Conservation (phyloP, 768 basidiomycete species). For the Termitomyces heimii region DNA sequence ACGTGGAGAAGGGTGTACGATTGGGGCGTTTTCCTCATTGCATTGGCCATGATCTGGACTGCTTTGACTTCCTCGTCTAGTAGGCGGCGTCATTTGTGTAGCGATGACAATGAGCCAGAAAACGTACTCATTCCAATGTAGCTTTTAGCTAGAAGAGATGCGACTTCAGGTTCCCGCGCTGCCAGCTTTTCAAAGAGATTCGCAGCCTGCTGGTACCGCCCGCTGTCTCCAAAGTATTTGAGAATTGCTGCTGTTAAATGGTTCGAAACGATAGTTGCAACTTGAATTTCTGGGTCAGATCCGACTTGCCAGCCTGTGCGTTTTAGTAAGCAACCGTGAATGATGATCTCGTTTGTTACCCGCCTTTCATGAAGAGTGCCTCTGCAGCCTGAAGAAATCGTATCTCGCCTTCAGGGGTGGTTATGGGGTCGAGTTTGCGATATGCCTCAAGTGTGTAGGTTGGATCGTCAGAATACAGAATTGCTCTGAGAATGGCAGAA, state of each 20-base stretch:
- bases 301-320: slow-evolving; percentile 92
- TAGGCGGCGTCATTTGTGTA: not conserved
- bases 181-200: slow-evolving; percentile 91
- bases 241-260: slow-evolving; percentile 92
- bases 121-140: slow-evolving; percentile 97
- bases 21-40: slow-evolving; percentile 81
- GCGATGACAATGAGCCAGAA: not conserved
- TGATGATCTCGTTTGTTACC: not conserved
- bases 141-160: slow-evolving; percentile 77
- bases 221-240: slow-evolving; percentile 96
- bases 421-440: slow-evolving; percentile 93
- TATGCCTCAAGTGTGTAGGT: slow-evolving; percentile 89
- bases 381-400: slow-evolving; percentile 91
- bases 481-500: slow-evolving; percentile 84
- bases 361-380: slow-evolving; percentile 79
- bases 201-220: slow-evolving; percentile 79
- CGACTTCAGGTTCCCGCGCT: slow-evolving; percentile 84
- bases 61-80: slow-evolving; percentile 98
- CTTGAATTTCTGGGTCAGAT: slow-evolving; percentile 97
- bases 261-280: slow-evolving; percentile 94
- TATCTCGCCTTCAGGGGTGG: slow-evolving; percentile 80
- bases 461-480: slow-evolving; percentile 94
- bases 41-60: slow-evolving; percentile 84
- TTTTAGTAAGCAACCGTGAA: not conserved
- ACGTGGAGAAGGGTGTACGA: slow-evolving; percentile 92